These are phyloP conservation scores for Climacium dendroides DNA, from an alignment of 225 moss, liverwort and hornwort species.

Conservation along the genomic window DNA sequence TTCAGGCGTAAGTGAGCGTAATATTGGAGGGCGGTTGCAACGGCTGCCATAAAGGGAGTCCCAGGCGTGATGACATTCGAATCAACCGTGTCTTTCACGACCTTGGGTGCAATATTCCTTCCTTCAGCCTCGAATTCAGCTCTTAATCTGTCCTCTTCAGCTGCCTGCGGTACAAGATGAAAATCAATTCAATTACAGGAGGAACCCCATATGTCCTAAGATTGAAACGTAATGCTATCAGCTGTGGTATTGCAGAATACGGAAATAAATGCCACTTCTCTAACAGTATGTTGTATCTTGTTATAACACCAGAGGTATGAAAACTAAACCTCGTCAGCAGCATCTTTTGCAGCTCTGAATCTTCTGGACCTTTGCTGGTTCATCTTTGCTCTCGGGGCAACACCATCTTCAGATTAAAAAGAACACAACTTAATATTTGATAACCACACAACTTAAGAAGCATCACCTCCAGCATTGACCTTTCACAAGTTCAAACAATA, in stretches of 20 bases:
- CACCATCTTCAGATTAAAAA: constrained; percentile 52
- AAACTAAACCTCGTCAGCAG: constrained; percentile 68
- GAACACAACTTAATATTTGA: neutral
- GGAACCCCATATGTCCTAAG: neutral
- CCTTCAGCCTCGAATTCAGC: constrained; percentile 88
- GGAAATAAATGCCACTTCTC: neutral
- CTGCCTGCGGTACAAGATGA: constrained; percentile 28
- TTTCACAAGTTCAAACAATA: neutral
- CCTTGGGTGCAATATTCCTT: constrained; percentile 73
- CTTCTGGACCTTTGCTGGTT: constrained; percentile 92
- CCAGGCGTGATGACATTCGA: constrained; percentile 98
- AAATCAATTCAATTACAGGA: neutral
- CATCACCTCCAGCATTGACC: neutral
- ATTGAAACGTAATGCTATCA: neutral
- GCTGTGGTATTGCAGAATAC: neutral
- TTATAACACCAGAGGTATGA: neutral
- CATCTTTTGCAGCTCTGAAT: constrained; percentile 96
- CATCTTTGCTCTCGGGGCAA: constrained; percentile 96
- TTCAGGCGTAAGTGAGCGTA: constrained; percentile 88
- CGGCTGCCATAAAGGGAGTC: constrained; percentile 93
- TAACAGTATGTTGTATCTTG: neutral
- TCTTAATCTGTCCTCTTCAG: constrained; percentile 84
- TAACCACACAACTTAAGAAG: neutral
- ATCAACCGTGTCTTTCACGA: constrained; percentile 76
- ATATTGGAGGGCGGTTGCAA: constrained; percentile 86